A percentile compares a stretch with the other conserved stretches of the same genome.
These are phyloP conservation scores for Puccinia novopanici DNA, from an alignment of 1,284 basidiomycete genomes.

Conservation along the genomic window DNA sequence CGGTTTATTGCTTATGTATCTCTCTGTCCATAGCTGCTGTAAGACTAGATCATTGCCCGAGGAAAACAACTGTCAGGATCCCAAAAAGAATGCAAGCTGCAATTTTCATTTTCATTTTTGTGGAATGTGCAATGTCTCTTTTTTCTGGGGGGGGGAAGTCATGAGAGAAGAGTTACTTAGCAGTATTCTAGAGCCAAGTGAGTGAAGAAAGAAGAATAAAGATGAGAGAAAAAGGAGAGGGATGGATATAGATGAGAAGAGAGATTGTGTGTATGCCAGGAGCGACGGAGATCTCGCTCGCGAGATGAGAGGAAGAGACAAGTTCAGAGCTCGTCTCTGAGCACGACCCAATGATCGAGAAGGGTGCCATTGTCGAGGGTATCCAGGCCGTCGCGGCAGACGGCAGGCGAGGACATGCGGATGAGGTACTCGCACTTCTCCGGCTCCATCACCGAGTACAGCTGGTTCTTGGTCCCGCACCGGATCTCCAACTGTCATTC, in stretches of 20 bases:
- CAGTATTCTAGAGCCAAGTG: background rate
- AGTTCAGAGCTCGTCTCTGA: constrained; percentile 77
- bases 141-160: too few species aligned
- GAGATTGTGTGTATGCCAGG: background rate
- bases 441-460: constrained; percentile 80
- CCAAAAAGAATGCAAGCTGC: too few species aligned
- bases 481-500: constrained; percentile 69
- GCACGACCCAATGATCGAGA: constrained; percentile 86
- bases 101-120: too few species aligned
- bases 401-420: constrained; percentile 80
- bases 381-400: constrained; percentile 65
- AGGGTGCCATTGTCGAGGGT: constrained; percentile 85
- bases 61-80: too few species aligned
- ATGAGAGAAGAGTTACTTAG: too few species aligned
- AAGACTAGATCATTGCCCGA: too few species aligned
- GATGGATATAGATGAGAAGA: background rate
- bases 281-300: constrained; percentile 45
- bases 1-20: too few species aligned
- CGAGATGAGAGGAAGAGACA: background rate
- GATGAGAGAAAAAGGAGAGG: background rate
- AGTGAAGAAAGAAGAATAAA: background rate
- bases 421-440: constrained; percentile 97
- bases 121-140: too few species aligned
- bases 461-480: constrained; percentile 81
- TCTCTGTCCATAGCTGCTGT: too few species aligned